These are phyloP conservation scores for Citrus trifoliata DNA, from an alignment of 345 rosid species.

Conservation along the genomic window DNA sequence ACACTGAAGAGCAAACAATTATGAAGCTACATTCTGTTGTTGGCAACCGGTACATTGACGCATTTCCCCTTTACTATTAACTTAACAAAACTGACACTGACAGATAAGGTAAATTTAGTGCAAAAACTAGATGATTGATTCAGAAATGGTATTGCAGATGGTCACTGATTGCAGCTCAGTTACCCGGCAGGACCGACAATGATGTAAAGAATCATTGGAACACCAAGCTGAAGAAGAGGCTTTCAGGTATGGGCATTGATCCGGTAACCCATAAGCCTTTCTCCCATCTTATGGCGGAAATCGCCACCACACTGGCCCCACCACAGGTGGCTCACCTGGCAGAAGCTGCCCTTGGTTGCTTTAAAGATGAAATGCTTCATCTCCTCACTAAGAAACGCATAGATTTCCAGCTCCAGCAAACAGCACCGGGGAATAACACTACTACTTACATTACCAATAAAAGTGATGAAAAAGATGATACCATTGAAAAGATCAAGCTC, in stretches of 20 bases:
- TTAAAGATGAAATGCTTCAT: slow-evolving; percentile 97
- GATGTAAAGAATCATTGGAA: slow-evolving; percentile 96
- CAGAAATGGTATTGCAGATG: slow-evolving; percentile 45
- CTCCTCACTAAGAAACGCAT: slow-evolving; percentile 89
- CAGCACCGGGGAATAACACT: slow-evolving; percentile 29
- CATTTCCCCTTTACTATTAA: not conserved
- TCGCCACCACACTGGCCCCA: slow-evolving; percentile 85
- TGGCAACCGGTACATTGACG: slow-evolving; percentile 62
- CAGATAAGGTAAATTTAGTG: not conserved
- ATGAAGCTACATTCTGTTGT: slow-evolving; percentile 86
- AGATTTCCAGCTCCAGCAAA: slow-evolving; percentile 66
- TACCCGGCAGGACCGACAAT: slow-evolving; percentile 88
- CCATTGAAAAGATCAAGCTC: slow-evolving; percentile 60
- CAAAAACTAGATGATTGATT: not conserved
- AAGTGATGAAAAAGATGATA: slow-evolving; percentile 45
- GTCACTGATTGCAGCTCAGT: slow-evolving; percentile 90
- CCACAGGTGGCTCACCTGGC: slow-evolving; percentile 93
- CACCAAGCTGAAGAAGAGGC: slow-evolving; percentile 91
- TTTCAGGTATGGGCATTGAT: slow-evolving; percentile 92
- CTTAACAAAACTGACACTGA: not conserved
- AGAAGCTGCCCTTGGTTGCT: slow-evolving; percentile 97
- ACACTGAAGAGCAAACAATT: slow-evolving; percentile 81
- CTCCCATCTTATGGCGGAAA: slow-evolving; percentile 98
- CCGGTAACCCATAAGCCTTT: slow-evolving; percentile 98
- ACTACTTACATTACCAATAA: slow-evolving; percentile 34